phyloP scores from a whole-genome alignment of 148 eudicot genomes.

The Rhododendron henanense region DNA sequence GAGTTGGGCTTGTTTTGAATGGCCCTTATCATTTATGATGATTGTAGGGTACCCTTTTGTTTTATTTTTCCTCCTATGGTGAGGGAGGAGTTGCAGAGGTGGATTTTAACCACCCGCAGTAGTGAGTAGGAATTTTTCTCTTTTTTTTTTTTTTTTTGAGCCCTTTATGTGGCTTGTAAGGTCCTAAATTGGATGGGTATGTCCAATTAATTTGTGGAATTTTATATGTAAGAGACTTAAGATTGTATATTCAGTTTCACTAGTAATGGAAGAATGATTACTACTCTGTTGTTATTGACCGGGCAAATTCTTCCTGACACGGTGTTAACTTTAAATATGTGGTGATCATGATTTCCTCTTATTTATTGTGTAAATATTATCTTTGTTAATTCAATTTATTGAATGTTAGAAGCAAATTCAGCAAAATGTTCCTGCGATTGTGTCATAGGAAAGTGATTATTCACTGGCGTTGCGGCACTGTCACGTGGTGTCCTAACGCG shows the following conservation, averaged over 20 bases:
- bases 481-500: no score
- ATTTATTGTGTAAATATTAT: neutral
- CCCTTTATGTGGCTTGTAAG: neutral
- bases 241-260: neutral
- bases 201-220: neutral
- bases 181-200: neutral
- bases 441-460: neutral
- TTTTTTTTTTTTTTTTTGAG: neutral
- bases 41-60: constrained; percentile 8
- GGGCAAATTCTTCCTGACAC: neutral
- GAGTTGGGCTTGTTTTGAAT: constrained; percentile 21
- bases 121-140: neutral
- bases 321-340: neutral
- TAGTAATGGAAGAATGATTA: neutral
- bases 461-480: no score
- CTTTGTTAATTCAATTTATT: no score
- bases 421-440: neutral
- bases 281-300: neutral
- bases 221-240: neutral
- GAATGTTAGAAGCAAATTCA: neutral
- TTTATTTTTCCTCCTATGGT: constrained; percentile 4
- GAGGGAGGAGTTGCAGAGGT: constrained; percentile 22
- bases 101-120: constrained; percentile 29
- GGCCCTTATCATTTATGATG: constrained; percentile 6
- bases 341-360: no score